Base-by-base conservation (phyloP, 2,329 filamentous ascomycete species). In the Stachybotrys elegans region DNA sequence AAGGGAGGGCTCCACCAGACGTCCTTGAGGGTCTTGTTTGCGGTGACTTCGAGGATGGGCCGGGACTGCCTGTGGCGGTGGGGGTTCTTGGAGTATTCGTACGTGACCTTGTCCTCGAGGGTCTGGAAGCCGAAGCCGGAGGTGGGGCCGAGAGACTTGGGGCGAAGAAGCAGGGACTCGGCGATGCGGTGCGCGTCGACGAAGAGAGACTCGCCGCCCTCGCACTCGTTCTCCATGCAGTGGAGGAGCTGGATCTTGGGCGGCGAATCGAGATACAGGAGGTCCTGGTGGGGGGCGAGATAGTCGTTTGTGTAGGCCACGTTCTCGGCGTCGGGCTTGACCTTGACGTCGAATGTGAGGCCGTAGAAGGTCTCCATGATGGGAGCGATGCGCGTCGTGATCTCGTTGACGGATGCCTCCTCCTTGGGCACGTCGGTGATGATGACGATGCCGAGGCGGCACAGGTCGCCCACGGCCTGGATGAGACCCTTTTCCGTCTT, bases 281-380 rank as follows among this genome's bases (percentile, higher is more conserved):
- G 76, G 61, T 97, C 93, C 79, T 95, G 93, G 68, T 98, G 93
- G 39, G 96, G 82, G 14, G 87, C 88, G 2, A 97, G 80, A 57
- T 83, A 84, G 40, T 84, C 76, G 57, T 78, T 84, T 1, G 92
- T 96, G 67, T 97, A 90, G 9, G 93, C 92, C 4, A 96, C 87
- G 60, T 97, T 97, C 59, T 92, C 90, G 20, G 91, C 88, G 44
- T 88, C 64, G 2, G 86, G 55, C 43, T 94, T 85, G 4, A 84
- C 88, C 43, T 82, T 79, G 12, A 97, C 92, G 63, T 96, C 86
- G 82, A 91, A 97, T 0, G 89, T 95, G 53, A 76, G 73, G 34
- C 93, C 93, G 63, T 97, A 97, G 60, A 97, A 93, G 7, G 91
- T 93, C 55, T 89, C 83, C 57, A 89, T 86, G 21, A 96, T 68